Evolutionary conservation across 352 stramenopile species (phyloP), one percentile per base, ranked within the genome.

Genomic region (Phytopythium kandeliae): DNA sequence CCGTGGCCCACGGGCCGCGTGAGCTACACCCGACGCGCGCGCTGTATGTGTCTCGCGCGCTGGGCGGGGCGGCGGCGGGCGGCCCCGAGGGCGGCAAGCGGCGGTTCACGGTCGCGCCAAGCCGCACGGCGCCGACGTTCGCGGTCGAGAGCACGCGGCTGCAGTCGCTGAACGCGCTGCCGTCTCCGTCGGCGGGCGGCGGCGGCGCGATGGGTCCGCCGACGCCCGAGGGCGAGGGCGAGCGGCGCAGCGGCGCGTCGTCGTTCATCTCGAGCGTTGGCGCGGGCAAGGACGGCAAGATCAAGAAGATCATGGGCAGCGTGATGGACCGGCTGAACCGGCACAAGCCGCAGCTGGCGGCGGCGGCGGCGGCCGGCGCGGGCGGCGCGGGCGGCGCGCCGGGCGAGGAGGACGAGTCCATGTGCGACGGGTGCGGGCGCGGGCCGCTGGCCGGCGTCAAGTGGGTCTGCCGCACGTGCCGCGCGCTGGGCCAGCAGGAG

Each of bases 221-320:
- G 36, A 51, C 48, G 7, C 54, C 40, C 35, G 26, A 61, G 28
- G 10, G 26, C 22, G 38, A 60, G 33, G 50, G 57, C n/a, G 68
- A 78, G 8, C 53, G 61, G 3, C 55, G 64, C 21, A 75, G 65
- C 26, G 58, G 56, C 0, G 56, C 38, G 1, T 53, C 54, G 3
- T 43, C 47, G n/a, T 58, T 49, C 28, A 58, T 65, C n/a, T 58
- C 51, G 24, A 55, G 58, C 21, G 38, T 46, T 11, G 46, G 45
- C 2, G 51, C 43, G 22, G 21, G n/a, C 9, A 73, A 78, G 37
- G 69, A 84, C 46, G 69, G 74, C 57, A 86, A 86, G 51, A 86
- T 86, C 60, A 90, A 90, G 57, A 90, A 90, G 53, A 79, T 90
- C 41, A 70, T 90, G 48, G 78, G 76, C 25, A 86, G 71, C 34